Evolutionary conservation across 2,329 filamentous ascomycete genomes (phyloP).

Genomic region (Emericellopsis cladophorae): DNA sequence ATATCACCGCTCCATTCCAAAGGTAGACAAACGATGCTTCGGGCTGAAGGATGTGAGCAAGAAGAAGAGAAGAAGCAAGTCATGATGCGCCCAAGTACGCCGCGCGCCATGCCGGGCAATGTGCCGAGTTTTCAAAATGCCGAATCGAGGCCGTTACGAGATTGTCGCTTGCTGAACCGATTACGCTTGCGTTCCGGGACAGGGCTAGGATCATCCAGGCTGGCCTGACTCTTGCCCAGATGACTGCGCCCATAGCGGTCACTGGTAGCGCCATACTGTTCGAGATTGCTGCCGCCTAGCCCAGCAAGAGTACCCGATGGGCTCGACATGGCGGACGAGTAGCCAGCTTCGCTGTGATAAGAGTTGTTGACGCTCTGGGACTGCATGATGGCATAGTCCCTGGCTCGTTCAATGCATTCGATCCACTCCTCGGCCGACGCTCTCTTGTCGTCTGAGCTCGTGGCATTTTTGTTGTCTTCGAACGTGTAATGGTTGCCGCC

Average conservation of each 20-base stretch:
- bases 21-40: no score
- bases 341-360: slow-evolving; percentile 54
- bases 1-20: no score
- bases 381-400: slow-evolving; percentile 62
- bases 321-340: slow-evolving; percentile 64
- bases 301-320: slow-evolving; percentile 62
- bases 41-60: no score
- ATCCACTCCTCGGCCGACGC: slow-evolving; percentile 83
- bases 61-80: not conserved
- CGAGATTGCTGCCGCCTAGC: slow-evolving; percentile 23
- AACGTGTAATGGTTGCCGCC: slow-evolving; percentile 84
- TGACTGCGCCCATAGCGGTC: slow-evolving; percentile 44
- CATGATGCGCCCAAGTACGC: not conserved
- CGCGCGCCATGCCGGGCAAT: not conserved
- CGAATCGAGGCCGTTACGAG: slow-evolving; percentile 84
- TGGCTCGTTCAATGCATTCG: slow-evolving; percentile 73
- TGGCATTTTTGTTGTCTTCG: slow-evolving; percentile 70
- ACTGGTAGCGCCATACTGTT: slow-evolving; percentile 28
- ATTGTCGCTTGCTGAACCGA: slow-evolving; percentile 83
- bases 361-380: slow-evolving; percentile 50
- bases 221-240: slow-evolving; percentile 45
- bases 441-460: slow-evolving; percentile 46
- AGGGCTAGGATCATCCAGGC: slow-evolving; percentile 31
- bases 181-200: slow-evolving; percentile 35
- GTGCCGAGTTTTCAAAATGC: slow-evolving; percentile 47